Percentiles rank a stretch among this genome's conserved stretches.
Conservation (phyloP, 2,329 filamentous ascomycete species). For the Nigrospora oryzae region DNA sequence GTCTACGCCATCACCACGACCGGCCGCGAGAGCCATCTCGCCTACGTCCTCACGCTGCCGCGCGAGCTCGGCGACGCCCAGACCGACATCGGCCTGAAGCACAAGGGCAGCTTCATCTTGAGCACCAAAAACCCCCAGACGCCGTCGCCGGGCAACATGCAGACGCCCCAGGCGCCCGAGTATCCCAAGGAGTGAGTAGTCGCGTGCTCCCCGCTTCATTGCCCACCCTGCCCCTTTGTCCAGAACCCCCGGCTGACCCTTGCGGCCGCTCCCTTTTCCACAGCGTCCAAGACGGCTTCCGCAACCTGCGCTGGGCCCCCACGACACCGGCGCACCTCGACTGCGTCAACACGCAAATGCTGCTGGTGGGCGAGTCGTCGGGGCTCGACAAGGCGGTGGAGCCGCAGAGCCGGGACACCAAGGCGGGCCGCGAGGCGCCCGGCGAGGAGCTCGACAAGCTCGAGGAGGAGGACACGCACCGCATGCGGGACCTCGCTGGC, state of each 20-base stretch:
- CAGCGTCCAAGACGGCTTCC: conserved; percentile 65
- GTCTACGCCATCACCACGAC: conserved; percentile 75
- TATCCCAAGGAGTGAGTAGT: conserved; percentile 59
- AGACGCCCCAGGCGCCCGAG: conserved; percentile 55
- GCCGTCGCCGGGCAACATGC: conserved; percentile 54
- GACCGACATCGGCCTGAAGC: conserved; percentile 61
- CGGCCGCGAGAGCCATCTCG: conserved; percentile 65
- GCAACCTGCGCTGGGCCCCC: conserved; percentile 64
- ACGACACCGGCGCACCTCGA: conserved; percentile 66
- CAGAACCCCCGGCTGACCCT: neutral
- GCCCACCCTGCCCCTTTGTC: neutral
- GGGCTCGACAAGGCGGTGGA: conserved; percentile 49
- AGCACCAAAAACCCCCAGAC: conserved; percentile 73
- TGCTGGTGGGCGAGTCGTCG: conserved; percentile 66
- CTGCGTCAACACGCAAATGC: conserved; percentile 65
- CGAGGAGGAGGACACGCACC: conserved; percentile 64
- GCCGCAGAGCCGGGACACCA: conserved; percentile 43
- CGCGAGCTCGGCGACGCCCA: conserved; percentile 63
- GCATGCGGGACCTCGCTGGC: conserved; percentile 45
- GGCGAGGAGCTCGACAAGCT: conserved; percentile 66
- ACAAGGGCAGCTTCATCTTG: conserved; percentile 69
- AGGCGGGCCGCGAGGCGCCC: conserved; percentile 54
- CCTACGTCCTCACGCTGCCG: conserved; percentile 72
- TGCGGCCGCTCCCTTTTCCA: too few species aligned
- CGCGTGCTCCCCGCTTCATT: neutral